Percentiles rank a stretch among this genome's conserved stretches.
phyloP scores from a whole-genome alignment of 2,329 filamentous ascomycete species.

The Exophiala sp. region DNA sequence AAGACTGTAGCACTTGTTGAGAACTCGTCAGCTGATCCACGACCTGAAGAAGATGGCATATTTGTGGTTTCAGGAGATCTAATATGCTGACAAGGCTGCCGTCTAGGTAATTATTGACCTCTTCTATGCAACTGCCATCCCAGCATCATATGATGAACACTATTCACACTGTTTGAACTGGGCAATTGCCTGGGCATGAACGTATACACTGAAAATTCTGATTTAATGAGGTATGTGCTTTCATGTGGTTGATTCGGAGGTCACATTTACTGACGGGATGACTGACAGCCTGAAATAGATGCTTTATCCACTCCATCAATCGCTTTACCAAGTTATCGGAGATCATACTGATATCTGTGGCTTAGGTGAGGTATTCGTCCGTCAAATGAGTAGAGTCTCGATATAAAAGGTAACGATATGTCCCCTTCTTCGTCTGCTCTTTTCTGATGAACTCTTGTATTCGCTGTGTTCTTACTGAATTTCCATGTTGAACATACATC shows the following conservation, averaged over 20 bases:
- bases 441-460: constrained; percentile 55
- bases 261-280: constrained; percentile 13
- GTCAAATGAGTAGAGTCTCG: neutral
- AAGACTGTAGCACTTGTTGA: constrained; percentile 59
- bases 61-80: constrained; percentile 21
- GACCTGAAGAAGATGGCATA: constrained; percentile 11
- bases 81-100: constrained; percentile 22
- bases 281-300: constrained; percentile 34
- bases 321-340: constrained; percentile 22
- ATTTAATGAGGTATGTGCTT: constrained; percentile 58
- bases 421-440: neutral
- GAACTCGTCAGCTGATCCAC: constrained; percentile 59
- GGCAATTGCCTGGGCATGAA: constrained; percentile 51
- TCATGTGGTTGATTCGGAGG: neutral
- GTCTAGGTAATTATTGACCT: constrained; percentile 32
- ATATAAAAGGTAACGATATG: neutral
- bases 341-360: constrained; percentile 7
- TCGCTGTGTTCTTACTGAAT: constrained; percentile 62
- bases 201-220: constrained; percentile 61
- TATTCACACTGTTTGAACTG: constrained; percentile 68
- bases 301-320: constrained; percentile 36
- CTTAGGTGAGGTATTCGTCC: neutral
- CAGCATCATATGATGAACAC: constrained; percentile 57
- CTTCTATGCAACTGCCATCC: constrained; percentile 32
- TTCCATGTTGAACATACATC: constrained; percentile 56